Percentiles rank a stretch among this genome's conserved stretches.
phyloP scores from a whole-genome alignment of 306 rosid species.

The Vigna nakashimae region DNA sequence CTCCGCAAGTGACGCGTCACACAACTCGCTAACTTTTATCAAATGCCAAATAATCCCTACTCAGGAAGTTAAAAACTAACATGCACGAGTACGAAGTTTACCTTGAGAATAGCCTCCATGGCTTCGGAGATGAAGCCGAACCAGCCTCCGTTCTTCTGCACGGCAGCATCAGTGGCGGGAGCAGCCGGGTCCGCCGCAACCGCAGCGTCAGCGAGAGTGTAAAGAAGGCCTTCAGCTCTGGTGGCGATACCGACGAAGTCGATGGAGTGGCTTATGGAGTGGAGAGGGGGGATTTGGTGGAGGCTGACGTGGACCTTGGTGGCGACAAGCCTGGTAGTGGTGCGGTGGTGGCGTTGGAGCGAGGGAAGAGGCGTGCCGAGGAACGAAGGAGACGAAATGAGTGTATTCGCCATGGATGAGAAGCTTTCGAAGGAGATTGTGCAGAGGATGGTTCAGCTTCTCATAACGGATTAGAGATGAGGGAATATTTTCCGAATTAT shows the following conservation, averaged over 20 bases:
- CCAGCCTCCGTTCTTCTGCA: slow-evolving; percentile 93
- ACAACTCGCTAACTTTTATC: background rate
- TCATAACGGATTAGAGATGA: slow-evolving; percentile 51
- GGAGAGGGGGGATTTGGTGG: slow-evolving; percentile 77
- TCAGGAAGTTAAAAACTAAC: background rate
- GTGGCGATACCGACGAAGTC: slow-evolving; percentile 53
- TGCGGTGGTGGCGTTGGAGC: slow-evolving; percentile 64
- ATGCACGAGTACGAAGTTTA: slow-evolving; percentile 25
- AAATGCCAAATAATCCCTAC: background rate
- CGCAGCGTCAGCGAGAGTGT: slow-evolving; percentile 87
- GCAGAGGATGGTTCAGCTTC: slow-evolving; percentile 53
- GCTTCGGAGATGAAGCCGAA: slow-evolving; percentile 87
- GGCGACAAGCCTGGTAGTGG: slow-evolving; percentile 53
- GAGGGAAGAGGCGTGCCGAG: slow-evolving; percentile 70
- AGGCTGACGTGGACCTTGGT: slow-evolving; percentile 81
- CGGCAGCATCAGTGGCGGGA: slow-evolving; percentile 51
- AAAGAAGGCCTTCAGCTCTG: slow-evolving; percentile 81
- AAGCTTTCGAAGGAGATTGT: slow-evolving; percentile 36
- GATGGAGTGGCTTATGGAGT: slow-evolving; percentile 53
- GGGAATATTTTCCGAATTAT: slow-evolving; percentile 50
- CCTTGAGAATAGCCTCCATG: slow-evolving; percentile 96
- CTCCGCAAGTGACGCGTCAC: slow-evolving; percentile 5
- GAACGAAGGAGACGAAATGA: slow-evolving; percentile 78
- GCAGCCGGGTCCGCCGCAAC: slow-evolving; percentile 66
- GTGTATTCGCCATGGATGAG: slow-evolving; percentile 85